Percentiles rank a stretch among this genome's conserved stretches.
Conservation (phyloP, 352 stramenopile species). For the Pythium aquatile region DNA sequence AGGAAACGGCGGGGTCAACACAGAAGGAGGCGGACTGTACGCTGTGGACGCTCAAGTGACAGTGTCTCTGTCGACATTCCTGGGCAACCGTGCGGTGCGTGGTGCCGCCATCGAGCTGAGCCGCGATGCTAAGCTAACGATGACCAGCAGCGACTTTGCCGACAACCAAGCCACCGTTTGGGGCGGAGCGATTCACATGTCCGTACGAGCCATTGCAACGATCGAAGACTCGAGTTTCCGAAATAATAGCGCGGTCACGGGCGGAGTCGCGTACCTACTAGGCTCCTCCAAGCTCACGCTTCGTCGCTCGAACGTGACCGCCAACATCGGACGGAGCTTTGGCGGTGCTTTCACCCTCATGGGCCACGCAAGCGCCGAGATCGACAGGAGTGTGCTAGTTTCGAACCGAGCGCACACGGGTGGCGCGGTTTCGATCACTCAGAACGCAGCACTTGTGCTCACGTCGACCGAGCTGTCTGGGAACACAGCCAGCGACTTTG, state of each 20-base stretch:
- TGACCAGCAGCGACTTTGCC: slow-evolving; percentile 18
- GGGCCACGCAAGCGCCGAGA: slow-evolving; percentile 28
- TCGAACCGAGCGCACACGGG: slow-evolving; percentile 49
- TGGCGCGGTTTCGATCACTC: slow-evolving; percentile 40
- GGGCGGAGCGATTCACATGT: slow-evolving; percentile 51
- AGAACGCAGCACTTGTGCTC: slow-evolving; percentile 36
- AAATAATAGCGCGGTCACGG: slow-evolving; percentile 42
- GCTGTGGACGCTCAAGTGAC: slow-evolving; percentile 38
- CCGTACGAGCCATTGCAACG: slow-evolving; percentile 37
- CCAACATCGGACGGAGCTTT: slow-evolving; percentile 43
- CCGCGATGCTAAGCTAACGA: slow-evolving; percentile 33
- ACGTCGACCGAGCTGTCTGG: slow-evolving; percentile 28
- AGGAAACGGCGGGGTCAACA: slow-evolving; percentile 36
- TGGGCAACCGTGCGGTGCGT: slow-evolving; percentile 33
- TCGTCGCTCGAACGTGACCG: background rate
- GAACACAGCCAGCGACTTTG: slow-evolving; percentile 51
- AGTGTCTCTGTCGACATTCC: slow-evolving; percentile 30
- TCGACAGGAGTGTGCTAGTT: slow-evolving; percentile 21
- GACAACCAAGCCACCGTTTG: slow-evolving; percentile 38
- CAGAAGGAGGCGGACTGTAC: slow-evolving; percentile 47
- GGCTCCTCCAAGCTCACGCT: slow-evolving; percentile 37
- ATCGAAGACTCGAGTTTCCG: slow-evolving; percentile 34
- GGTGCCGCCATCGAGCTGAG: slow-evolving; percentile 53
- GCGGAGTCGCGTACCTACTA: slow-evolving; percentile 44
- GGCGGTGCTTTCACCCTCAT: slow-evolving; percentile 41